These are phyloP conservation scores for Saccharomyces hybrid DNA, from an alignment of 1,139 yeast species.

Conservation along the genomic window DNA sequence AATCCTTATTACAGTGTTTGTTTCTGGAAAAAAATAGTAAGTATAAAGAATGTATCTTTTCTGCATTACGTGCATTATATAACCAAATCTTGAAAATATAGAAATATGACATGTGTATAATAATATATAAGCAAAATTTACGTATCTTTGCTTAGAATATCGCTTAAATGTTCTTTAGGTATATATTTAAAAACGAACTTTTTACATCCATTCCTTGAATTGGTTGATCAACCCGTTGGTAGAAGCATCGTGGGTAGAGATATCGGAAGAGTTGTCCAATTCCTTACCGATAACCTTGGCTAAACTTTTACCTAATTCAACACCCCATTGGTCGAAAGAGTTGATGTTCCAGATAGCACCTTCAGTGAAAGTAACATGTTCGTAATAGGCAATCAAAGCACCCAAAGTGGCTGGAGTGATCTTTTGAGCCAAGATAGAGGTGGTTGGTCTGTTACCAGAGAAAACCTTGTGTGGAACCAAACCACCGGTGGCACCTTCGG, in stretches of 20 bases:
- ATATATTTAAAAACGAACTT: neutral
- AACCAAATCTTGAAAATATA: neutral
- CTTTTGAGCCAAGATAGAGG: conserved; percentile 89
- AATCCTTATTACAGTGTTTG: too few species aligned
- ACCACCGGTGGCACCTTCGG: conserved; percentile 82
- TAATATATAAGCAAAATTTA: neutral
- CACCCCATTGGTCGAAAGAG: conserved; percentile 99
- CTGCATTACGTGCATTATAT: neutral
- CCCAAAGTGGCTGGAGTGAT: conserved; percentile 95
- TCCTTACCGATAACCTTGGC: conserved; percentile 93
- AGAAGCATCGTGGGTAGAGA: conserved; percentile 74
- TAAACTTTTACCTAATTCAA: conserved; percentile 93
- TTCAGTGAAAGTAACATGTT: conserved; percentile 92
- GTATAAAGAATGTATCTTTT: neutral
- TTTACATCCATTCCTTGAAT: conserved; percentile 77
- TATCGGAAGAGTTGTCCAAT: conserved; percentile 53
- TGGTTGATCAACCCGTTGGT: conserved; percentile 90
- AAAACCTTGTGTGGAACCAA: conserved; percentile 92
- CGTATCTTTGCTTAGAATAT: neutral
- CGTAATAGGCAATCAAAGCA: conserved; percentile 93
- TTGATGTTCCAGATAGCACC: conserved; percentile 99
- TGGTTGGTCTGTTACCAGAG: conserved; percentile 98
- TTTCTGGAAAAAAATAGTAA: neutral
- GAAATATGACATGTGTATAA: neutral
- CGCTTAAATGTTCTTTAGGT: neutral